These are phyloP conservation scores for Fusarium tjaetaba DNA, from an alignment of 2,329 filamentous ascomycete species.

Conservation along the genomic window DNA sequence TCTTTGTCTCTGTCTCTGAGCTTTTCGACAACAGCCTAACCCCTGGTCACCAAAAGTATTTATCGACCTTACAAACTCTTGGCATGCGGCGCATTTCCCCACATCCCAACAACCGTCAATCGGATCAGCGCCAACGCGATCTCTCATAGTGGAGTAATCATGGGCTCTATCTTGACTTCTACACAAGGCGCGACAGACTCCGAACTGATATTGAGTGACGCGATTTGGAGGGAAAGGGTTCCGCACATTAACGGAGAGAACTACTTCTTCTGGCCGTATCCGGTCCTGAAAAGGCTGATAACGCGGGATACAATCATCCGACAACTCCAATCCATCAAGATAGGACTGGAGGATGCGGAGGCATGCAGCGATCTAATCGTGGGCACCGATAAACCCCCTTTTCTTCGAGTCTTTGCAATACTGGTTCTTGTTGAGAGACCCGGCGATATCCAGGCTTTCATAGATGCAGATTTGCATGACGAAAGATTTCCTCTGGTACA, in stretches of 20 bases:
- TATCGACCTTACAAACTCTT: background rate
- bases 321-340: background rate
- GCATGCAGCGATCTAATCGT: fast-evolving
- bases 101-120: background rate
- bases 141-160: background rate
- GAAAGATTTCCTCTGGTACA: background rate
- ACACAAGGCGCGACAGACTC: background rate
- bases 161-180: background rate
- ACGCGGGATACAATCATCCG: background rate
- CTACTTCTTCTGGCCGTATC: background rate
- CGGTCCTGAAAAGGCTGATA: background rate
- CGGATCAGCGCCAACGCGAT: background rate
- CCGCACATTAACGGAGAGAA: background rate
- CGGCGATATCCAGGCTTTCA: background rate
- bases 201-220: background rate
- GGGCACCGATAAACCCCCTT: fast-evolving
- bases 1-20: no score
- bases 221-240: background rate
- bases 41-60: background rate
- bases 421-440: background rate
- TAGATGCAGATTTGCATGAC: background rate
- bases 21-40: background rate
- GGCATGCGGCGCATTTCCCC: background rate
- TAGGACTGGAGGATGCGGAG: background rate
- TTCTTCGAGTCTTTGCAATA: background rate